These are phyloP conservation scores for Tuber borchii DNA, from an alignment of 495 filamentous ascomycete species.

Conservation along the genomic window DNA sequence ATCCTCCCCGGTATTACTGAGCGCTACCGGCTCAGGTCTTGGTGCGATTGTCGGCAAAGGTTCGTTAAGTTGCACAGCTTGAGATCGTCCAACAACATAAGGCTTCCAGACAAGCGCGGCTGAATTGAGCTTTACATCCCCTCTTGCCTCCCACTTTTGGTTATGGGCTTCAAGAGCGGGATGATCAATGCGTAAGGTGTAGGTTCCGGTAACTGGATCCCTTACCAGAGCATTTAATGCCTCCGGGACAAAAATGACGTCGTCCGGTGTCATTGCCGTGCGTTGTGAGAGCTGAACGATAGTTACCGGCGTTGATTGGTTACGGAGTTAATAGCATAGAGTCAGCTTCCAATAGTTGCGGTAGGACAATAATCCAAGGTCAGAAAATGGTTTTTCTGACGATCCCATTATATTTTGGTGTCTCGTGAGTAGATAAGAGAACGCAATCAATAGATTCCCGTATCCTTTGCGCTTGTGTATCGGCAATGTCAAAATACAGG, in stretches of 20 bases:
- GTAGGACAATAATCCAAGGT: constrained; percentile 95
- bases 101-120: constrained; percentile 89
- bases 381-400: constrained; percentile 93
- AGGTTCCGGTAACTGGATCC: constrained; percentile 79
- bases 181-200: constrained; percentile 79
- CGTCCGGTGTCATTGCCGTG: constrained; percentile 92
- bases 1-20: constrained; percentile 44
- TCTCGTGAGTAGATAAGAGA: constrained; percentile 90
- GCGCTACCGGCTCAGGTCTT: constrained; percentile 64
- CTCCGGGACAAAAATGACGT: constrained; percentile 88
- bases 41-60: constrained; percentile 75
- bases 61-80: constrained; percentile 56
- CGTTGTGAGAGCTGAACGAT: constrained; percentile 67
- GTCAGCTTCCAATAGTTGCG: constrained; percentile 92
- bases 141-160: constrained; percentile 74
- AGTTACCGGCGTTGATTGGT: constrained; percentile 57
- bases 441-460: constrained; percentile 92
- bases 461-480: constrained; percentile 97
- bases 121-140: constrained; percentile 75
- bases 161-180: constrained; percentile 78
- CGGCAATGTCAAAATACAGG: constrained; percentile 89
- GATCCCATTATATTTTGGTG: constrained; percentile 93
- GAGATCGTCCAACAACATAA: constrained; percentile 91
- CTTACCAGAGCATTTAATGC: constrained; percentile 78
- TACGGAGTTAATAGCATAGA: constrained; percentile 69